Conservation (phyloP, 768 basidiomycete species). For the Auriculariales sp. region DNA sequence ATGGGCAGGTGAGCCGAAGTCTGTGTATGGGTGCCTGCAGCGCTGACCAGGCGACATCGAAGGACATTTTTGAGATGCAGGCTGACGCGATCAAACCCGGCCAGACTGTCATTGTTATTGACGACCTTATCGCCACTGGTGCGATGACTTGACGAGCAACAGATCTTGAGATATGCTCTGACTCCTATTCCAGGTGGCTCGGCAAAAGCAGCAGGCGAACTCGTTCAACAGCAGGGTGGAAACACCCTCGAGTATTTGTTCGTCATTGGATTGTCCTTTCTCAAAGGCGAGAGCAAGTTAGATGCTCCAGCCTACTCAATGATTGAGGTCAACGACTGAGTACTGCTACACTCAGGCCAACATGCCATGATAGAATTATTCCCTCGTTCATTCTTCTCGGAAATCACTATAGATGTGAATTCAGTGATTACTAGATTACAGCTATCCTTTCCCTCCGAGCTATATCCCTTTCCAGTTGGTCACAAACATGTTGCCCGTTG, state of each 20-base stretch:
- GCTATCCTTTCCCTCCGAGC: too few relatives aligned
- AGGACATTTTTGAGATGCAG: conserved; percentile 98
- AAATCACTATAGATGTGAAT: too few relatives aligned
- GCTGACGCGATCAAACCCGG: conserved; percentile 68
- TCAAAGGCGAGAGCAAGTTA: conserved; percentile 63
- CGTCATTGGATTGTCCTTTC: conserved; percentile 68
- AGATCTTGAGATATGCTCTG: neutral
- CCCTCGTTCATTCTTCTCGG: too few relatives aligned
- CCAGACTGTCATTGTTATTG: conserved; percentile 74
- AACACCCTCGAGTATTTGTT: conserved; percentile 88
- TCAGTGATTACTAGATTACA: too few relatives aligned
- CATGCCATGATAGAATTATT: neutral
- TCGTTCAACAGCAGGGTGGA: conserved; percentile 70
- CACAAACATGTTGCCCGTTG: too few relatives aligned
- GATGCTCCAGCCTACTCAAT: conserved; percentile 84
- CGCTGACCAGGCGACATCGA: neutral
- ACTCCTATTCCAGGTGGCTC: conserved; percentile 56
- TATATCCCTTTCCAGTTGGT: too few relatives aligned
- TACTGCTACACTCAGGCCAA: neutral
- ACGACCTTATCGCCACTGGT: conserved; percentile 96
- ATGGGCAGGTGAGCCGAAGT: conserved; percentile 46
- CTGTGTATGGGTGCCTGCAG: conserved; percentile 14
- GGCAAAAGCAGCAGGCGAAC: conserved; percentile 81
- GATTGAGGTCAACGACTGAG: conserved; percentile 54
- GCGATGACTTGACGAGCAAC: conserved; percentile 7